Conservation (phyloP, 148 eudicot species). For the Amaranthus hypochondriacus region DNA sequence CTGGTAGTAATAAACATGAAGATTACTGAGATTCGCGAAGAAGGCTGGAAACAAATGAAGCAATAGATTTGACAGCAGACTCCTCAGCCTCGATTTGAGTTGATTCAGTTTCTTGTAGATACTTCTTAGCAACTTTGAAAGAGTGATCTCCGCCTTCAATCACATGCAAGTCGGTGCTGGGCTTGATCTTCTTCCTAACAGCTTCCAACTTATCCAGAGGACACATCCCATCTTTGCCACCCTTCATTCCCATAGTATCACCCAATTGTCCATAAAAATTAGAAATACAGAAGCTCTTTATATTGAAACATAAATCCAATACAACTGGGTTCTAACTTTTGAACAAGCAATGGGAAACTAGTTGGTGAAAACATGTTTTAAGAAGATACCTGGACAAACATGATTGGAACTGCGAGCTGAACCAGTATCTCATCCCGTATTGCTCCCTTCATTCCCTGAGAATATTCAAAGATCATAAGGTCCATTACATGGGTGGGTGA, state of each 20-base stretch:
- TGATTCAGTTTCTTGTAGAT: constrained; percentile 39
- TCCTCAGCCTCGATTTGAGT: constrained; percentile 66
- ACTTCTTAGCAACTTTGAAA: constrained; percentile 67
- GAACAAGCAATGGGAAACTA: neutral
- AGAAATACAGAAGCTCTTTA: neutral
- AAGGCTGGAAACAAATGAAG: constrained; percentile 31
- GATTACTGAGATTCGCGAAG: neutral
- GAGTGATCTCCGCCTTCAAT: constrained; percentile 91
- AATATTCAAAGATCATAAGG: neutral
- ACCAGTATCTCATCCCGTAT: constrained; percentile 59
- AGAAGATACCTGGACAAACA: constrained; percentile 69
- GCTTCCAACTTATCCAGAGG: constrained; percentile 62
- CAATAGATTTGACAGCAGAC: constrained; percentile 52
- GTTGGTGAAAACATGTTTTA: neutral
- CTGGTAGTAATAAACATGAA: neutral
- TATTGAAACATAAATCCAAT: neutral
- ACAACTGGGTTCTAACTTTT: neutral
- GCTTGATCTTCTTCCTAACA: constrained; percentile 49
- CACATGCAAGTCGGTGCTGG: constrained; percentile 44
- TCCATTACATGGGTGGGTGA: neutral
- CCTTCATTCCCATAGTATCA: constrained; percentile 33
- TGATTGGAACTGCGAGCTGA: constrained; percentile 56
- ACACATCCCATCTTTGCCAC: constrained; percentile 75
- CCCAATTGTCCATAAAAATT: neutral
- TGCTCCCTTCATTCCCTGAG: constrained; percentile 68